Conservation (phyloP, 1,284 basidiomycete species). For the Tremellales sp. region DNA sequence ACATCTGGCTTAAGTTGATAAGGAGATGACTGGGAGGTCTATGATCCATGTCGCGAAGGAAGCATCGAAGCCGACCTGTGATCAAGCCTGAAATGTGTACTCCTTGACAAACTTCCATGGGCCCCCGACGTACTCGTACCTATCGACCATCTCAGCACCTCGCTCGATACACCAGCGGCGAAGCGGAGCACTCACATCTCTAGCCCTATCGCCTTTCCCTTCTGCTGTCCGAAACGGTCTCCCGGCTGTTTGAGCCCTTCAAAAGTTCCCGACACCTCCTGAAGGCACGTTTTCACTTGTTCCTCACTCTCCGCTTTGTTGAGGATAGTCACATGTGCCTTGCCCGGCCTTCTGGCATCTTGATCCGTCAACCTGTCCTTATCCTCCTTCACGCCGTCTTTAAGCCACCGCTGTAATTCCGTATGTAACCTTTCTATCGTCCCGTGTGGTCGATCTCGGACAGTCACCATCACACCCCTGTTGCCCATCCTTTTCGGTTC, state of each 20-base stretch:
- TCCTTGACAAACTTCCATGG: conserved; percentile 12
- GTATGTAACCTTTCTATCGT: conserved; percentile 18
- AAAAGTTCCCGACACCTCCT: conserved; percentile 8
- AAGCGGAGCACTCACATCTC: conserved; percentile 7
- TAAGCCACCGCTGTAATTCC: conserved; percentile 14
- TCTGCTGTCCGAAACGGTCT: conserved; percentile 7
- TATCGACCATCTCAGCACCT: neutral
- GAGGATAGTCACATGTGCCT: conserved; percentile 25
- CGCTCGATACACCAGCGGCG: neutral
- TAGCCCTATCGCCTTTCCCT: conserved; percentile 8
- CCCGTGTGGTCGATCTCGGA: conserved; percentile 19
- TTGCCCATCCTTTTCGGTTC: conserved; percentile 26
- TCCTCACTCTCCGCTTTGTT: conserved; percentile 12
- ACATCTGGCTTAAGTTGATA: no score
- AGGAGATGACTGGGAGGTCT: no score
- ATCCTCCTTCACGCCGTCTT: conserved; percentile 11
- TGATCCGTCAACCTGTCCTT: conserved; percentile 26
- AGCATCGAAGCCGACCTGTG: neutral
- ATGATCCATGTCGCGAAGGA: no score
- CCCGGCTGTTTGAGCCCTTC: conserved; percentile 4
- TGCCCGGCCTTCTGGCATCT: conserved; percentile 19
- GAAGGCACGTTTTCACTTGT: conserved; percentile 8
- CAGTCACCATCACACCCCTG: conserved; percentile 22
- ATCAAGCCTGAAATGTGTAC: conserved; percentile 5
- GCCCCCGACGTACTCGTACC: conserved; percentile 12